phyloP scores from a whole-genome alignment of 768 basidiomycete species.

The Hericium coralloides region DNA sequence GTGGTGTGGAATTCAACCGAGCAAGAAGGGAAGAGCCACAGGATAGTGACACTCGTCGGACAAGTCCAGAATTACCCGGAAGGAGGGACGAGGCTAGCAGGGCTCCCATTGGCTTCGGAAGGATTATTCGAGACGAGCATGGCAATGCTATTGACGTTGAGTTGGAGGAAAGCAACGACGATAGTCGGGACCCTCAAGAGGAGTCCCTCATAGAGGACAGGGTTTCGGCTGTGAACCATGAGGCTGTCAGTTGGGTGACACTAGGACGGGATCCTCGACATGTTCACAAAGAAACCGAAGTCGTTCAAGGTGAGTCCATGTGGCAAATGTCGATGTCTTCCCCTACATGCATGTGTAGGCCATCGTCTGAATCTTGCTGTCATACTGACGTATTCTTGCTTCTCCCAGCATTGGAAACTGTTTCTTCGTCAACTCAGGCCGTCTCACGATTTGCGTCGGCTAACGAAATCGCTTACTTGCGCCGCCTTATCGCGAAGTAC shows the following conservation, averaged over 20 bases:
- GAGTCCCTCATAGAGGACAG: conserved; percentile 2
- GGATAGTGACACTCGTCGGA: conserved; percentile 1
- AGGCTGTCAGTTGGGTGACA: conserved; percentile 1
- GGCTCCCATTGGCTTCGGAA: conserved; percentile 1
- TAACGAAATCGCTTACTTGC: conserved; percentile 62
- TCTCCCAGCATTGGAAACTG: conserved; percentile 51
- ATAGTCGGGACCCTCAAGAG: not conserved
- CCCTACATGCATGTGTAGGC: no score
- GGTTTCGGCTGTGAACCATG: conserved; percentile 1
- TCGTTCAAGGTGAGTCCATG: conserved; percentile 11
- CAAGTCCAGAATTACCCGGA: not conserved
- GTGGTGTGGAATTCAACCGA: conserved; percentile 49
- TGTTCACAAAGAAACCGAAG: not conserved
- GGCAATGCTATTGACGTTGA: conserved; percentile 9
- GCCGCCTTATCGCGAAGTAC: conserved; percentile 57
- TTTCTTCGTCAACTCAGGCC: conserved; percentile 30
- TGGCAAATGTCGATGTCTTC: not conserved
- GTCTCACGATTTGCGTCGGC: conserved; percentile 49
- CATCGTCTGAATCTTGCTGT: conserved; percentile 1
- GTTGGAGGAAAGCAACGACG: conserved; percentile 4
- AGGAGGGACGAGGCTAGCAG: not conserved
- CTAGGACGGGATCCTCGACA: not conserved
- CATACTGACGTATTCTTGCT: not conserved
- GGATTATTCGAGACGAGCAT: conserved; percentile 9
- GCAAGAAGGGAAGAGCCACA: conserved; percentile 7